These are phyloP conservation scores for Entomortierella parvispora DNA, from an alignment of 192 early-diverging fungal species.

Conservation along the genomic window DNA sequence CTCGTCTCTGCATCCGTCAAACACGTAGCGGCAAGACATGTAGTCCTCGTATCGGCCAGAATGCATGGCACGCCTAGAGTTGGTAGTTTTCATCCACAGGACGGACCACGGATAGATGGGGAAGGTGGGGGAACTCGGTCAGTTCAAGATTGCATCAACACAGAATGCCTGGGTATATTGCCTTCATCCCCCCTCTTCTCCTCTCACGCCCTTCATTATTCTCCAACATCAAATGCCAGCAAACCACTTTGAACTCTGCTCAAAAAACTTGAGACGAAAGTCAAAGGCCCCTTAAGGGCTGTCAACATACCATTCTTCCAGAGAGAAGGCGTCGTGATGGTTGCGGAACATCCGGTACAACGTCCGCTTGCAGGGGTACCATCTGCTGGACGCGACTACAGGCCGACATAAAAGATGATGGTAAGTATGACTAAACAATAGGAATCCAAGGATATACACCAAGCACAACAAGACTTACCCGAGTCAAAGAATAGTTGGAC, in stretches of 20 bases:
- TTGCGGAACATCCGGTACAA: conserved; percentile 43
- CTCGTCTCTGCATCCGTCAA: conserved; percentile 13
- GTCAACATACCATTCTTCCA: conserved; percentile 28
- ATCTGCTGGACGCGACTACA: conserved; percentile 8
- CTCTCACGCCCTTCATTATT: too few relatives aligned
- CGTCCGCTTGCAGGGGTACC: conserved; percentile 37
- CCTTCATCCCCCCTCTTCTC: too few relatives aligned
- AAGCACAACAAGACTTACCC: conserved; percentile 8
- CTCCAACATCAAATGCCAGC: neutral
- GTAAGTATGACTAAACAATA: neutral
- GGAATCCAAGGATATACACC: neutral
- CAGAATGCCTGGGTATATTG: too few relatives aligned
- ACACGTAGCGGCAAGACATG: conserved; percentile 26
- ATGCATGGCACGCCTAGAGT: conserved; percentile 28
- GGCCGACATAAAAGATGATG: neutral
- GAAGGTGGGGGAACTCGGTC: neutral
- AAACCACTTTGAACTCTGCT: too few relatives aligned
- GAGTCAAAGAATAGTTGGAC: conserved; percentile 45
- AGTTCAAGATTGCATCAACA: neutral
- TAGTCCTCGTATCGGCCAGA: conserved; percentile 28
- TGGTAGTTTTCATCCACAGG: too few relatives aligned
- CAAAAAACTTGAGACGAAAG: neutral
- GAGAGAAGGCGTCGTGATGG: conserved; percentile 31
- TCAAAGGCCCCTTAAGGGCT: too few relatives aligned
- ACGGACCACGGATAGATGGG: too few relatives aligned